Conservation (phyloP, 2,329 filamentous ascomycete species). For the Penicillium glabrum region DNA sequence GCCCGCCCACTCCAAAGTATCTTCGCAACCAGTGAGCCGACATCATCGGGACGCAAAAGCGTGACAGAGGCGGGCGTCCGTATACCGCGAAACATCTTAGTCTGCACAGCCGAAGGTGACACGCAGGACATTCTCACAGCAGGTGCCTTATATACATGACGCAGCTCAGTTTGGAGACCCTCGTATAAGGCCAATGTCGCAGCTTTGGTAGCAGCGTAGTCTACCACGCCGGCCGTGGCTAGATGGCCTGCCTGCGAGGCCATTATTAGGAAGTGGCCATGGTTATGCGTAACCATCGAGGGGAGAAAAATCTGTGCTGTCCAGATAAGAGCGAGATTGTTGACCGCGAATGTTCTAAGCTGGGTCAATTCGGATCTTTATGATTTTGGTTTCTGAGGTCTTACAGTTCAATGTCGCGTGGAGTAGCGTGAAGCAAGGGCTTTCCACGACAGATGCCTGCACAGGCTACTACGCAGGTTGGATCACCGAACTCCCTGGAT, state of each 20-base stretch:
- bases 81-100: slow-evolving; percentile 5
- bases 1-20: slow-evolving; percentile 6
- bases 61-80: neutral
- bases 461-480: slow-evolving; percentile 3
- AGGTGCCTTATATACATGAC: slow-evolving; percentile 5
- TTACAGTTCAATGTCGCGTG: slow-evolving; percentile 5
- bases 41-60: slow-evolving; percentile 1
- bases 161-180: slow-evolving; percentile 4
- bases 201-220: slow-evolving; percentile 5
- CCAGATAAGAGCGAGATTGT: neutral
- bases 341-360: neutral
- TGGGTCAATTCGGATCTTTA: too few species aligned
- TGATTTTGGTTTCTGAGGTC: neutral
- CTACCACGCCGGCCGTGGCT: slow-evolving; percentile 2
- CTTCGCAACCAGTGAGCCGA: slow-evolving; percentile 1
- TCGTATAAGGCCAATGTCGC: slow-evolving; percentile 3
- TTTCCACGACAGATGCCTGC: slow-evolving; percentile 5
- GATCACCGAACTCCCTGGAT: neutral
- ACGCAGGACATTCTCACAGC: slow-evolving; percentile 4
- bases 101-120: slow-evolving; percentile 1
- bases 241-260: slow-evolving; percentile 5
- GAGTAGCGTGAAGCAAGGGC: slow-evolving; percentile 1
- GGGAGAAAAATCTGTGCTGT: slow-evolving; percentile 2
- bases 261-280: slow-evolving; percentile 8
- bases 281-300: neutral